phyloP scores from a whole-genome alignment of 306 rosid species.

The Dryas alaskensis region DNA sequence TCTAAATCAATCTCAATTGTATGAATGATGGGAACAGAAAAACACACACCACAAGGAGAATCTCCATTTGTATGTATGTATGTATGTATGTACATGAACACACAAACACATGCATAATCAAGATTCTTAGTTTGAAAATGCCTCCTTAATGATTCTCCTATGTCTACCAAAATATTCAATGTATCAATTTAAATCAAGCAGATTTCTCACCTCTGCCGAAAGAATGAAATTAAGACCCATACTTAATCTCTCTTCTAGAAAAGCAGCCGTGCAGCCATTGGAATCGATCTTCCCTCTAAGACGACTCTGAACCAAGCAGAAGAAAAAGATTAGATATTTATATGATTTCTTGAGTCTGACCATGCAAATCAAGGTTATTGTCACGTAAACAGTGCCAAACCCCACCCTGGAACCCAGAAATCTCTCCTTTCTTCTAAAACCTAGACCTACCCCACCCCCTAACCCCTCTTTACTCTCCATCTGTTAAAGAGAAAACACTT shows the following conservation, averaged over 20 bases:
- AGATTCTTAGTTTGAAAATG: neutral
- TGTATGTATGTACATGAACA: neutral
- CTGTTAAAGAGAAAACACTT: too few relatives aligned
- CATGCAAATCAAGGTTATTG: neutral
- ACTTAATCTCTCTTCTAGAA: conserved; percentile 76
- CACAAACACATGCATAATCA: neutral
- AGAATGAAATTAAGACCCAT: conserved; percentile 61
- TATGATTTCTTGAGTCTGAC: neutral
- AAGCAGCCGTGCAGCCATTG: conserved; percentile 60
- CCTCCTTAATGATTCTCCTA: neutral
- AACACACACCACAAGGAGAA: neutral
- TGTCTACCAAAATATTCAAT: neutral
- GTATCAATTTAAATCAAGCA: neutral
- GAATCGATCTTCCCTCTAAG: conserved; percentile 87
- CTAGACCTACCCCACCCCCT: too few relatives aligned
- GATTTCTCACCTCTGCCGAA: conserved; percentile 54
- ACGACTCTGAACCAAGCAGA: conserved; percentile 49
- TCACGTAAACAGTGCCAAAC: neutral
- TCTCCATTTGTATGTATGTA: neutral
- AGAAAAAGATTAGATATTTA: neutral
- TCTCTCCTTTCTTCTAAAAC: too few relatives aligned
- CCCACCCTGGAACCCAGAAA: too few relatives aligned
- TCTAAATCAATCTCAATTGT: too few relatives aligned
- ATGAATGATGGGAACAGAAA: neutral
- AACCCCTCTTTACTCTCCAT: too few relatives aligned